Conservation (phyloP, 2,329 filamentous ascomycete genomes). For the Apiospora rasikravindrae region DNA sequence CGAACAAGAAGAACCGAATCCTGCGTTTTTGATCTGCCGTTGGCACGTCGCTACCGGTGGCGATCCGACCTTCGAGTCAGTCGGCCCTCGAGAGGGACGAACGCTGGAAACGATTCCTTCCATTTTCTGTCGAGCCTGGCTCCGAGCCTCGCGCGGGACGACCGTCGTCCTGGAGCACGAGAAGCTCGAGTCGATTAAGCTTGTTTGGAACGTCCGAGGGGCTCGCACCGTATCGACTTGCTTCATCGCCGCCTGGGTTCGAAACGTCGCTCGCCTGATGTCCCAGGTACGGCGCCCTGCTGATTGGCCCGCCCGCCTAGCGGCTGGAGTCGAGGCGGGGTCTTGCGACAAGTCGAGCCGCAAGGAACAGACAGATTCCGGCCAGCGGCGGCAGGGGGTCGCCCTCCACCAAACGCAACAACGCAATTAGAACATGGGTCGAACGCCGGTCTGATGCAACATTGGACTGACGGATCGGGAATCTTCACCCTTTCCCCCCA, state of each 20-base stretch:
- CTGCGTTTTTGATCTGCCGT: not conserved
- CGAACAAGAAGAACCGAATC: not conserved
- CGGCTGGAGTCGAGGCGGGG: constrained; percentile 21
- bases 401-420: constrained; percentile 35
- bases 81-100: not conserved
- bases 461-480: constrained; percentile 1
- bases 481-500: constrained; percentile 26
- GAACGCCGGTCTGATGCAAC: not conserved
- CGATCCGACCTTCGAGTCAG: not conserved
- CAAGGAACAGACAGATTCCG: constrained; percentile 29
- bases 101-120: not conserved
- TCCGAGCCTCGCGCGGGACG: not conserved
- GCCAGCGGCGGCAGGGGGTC: constrained; percentile 34
- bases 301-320: constrained; percentile 31
- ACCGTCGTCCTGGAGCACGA: not conserved
- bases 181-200: constrained; percentile 15
- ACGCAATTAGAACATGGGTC: constrained; percentile 13
- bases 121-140: not conserved
- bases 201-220: constrained; percentile 18
- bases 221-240: constrained; percentile 42
- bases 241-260: constrained; percentile 44
- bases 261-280: constrained; percentile 46
- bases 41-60: not conserved
- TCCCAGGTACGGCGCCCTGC: constrained; percentile 24
- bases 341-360: constrained; percentile 44